Base-by-base conservation (phyloP, 352 stramenopile species). In the Phytophthora macrochlamydospora region DNA sequence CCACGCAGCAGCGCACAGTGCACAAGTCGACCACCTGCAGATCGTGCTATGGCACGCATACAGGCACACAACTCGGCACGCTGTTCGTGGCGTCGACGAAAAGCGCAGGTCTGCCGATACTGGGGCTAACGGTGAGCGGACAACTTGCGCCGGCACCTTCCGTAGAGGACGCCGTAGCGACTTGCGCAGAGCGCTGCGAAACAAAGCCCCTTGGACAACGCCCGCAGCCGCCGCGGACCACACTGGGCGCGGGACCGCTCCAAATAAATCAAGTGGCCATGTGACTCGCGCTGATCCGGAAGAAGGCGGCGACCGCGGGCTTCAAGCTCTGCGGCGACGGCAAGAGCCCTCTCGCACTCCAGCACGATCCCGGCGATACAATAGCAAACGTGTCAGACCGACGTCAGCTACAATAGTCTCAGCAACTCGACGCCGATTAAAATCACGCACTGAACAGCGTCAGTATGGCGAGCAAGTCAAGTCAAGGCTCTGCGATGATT, bases 241-340 rank as follows among this genome's bases (percentile, higher is more conserved):
- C 40, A n/a, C 40, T 46, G 40, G 9, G 14, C 8, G 8, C 14
- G 40, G 9, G 9, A 4, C 14, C 8, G 40, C 8, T 6, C 9
- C 40, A 46, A 46, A 46, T 46, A 46, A 46, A 46, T 46, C 40
- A 46, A 46, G 40, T 46, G 40, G 40, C 4, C 9, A 6, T 14
- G 8, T 28, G 18, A 28, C 40, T 46, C 14, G 40, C 40, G 14
- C 40, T 46, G 14, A 46, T 24, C 40, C 18, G 40, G 40, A 24
- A 46, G 40, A 46, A 46, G 40, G 4, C 40, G 40, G 4, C 40
- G 18, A 46, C 8, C 40, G 12, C 18, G 18, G 40, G 18, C 40
- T 46, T 46, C 9, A 46, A 46, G 6, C 18, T 46, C 18, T 7
- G 4, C 6, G 40, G 14, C 40, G 9, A n/a, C 8, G 6, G 5